Conservation (phyloP, 257 asterid genomes). For the Ilex aquifolium region DNA sequence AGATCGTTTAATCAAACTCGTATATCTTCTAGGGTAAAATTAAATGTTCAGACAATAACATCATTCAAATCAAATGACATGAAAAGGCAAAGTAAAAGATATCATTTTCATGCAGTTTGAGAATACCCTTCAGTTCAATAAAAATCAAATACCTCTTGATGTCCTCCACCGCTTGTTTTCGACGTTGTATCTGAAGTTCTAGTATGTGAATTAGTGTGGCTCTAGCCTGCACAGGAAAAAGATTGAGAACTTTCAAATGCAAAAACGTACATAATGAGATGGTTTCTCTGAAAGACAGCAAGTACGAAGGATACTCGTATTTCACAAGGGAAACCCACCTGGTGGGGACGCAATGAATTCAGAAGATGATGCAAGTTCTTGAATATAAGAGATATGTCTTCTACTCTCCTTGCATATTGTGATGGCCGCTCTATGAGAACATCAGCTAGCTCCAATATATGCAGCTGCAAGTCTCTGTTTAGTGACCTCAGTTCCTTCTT, state of each 20-base stretch:
- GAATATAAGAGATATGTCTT: slow-evolving; percentile 83
- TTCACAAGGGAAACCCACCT: slow-evolving; percentile 37
- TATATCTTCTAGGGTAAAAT: no score
- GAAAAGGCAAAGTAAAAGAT: background rate
- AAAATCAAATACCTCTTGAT: slow-evolving; percentile 58
- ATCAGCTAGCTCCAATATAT: slow-evolving; percentile 89
- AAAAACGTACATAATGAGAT: background rate
- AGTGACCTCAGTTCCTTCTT: slow-evolving; percentile 87
- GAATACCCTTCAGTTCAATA: background rate
- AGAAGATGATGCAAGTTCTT: slow-evolving; percentile 94
- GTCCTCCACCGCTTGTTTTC: slow-evolving; percentile 96
- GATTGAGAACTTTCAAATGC: slow-evolving; percentile 2
- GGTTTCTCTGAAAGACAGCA: background rate
- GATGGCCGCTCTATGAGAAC: slow-evolving; percentile 94
- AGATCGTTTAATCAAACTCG: no score
- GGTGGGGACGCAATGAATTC: slow-evolving; percentile 93
- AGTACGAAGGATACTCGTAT: background rate
- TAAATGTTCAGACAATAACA: no score
- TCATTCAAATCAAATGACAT: background rate
- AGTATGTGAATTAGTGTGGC: slow-evolving; percentile 91
- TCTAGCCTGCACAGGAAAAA: slow-evolving; percentile 62
- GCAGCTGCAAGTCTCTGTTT: slow-evolving; percentile 83
- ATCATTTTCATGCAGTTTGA: slow-evolving; percentile 7
- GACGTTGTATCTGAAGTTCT: slow-evolving; percentile 88
- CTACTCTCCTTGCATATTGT: slow-evolving; percentile 94